These are phyloP conservation scores for Rhodotorula paludigena DNA, from an alignment of 768 basidiomycete genomes.

Conservation along the genomic window DNA sequence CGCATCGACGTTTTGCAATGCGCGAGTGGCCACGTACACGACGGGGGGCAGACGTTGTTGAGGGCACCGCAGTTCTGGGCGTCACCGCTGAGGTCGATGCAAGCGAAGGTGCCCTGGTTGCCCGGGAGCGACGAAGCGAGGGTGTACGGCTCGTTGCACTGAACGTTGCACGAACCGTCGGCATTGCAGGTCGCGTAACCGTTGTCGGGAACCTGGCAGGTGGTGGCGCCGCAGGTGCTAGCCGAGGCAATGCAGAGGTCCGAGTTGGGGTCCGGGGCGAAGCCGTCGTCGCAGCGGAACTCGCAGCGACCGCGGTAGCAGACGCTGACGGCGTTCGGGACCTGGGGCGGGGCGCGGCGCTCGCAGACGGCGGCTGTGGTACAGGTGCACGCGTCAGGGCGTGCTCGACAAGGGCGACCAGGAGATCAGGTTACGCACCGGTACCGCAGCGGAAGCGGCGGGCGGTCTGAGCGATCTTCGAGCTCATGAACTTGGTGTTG, in stretches of 20 bases:
- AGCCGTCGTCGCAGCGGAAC: constrained; percentile 28
- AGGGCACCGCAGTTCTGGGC: constrained; percentile 22
- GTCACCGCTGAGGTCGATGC: constrained; percentile 12
- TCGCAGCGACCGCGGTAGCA: constrained; percentile 24
- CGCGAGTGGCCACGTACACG: constrained; percentile 10
- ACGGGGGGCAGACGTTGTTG: constrained; percentile 24
- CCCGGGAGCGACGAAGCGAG: constrained; percentile 4
- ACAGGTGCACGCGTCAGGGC: neutral
- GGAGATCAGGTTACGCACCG: neutral
- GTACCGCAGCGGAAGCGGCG: constrained; percentile 30
- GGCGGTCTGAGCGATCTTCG: constrained; percentile 24
- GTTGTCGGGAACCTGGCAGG: constrained; percentile 15
- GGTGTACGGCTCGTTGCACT: constrained; percentile 20
- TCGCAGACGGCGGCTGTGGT: constrained; percentile 19
- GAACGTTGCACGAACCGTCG: constrained; percentile 16
- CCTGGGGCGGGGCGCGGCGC: constrained; percentile 10
- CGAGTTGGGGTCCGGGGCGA: constrained; percentile 21
- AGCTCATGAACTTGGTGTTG: neutral
- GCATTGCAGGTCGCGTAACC: constrained; percentile 30
- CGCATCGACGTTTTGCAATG: neutral
- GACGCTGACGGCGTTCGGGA: constrained; percentile 26
- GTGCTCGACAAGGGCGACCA: no score
- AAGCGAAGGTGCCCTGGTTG: neutral
- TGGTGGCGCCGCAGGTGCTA: neutral
- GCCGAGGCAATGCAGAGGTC: constrained; percentile 17